Base-by-base conservation (phyloP, 495 filamentous ascomycete genomes). In the Cenococcum geophilum region DNA sequence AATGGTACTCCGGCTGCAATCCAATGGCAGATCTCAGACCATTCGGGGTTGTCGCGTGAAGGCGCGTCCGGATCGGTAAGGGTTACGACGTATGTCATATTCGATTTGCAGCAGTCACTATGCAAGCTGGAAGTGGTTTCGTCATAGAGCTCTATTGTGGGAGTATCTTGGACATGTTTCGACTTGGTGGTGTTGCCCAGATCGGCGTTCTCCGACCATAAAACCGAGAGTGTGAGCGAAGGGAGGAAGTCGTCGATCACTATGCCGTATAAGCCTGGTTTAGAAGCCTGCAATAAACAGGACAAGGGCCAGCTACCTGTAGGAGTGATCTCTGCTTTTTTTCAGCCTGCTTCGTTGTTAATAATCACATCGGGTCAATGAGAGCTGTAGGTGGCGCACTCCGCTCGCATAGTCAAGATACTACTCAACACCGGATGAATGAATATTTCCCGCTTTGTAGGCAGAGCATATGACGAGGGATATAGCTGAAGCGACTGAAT, bases 21-120 rank as follows among this genome's bases (percentile, higher is more conserved):
- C 86, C 85, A 88, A 69, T 89, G 86, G 70, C 86, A 89, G 71
- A 86, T 81, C 70, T 89, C 83, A n/a, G 77, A 78, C 81, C 81
- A 87, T 67, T 84, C 77, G 16, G 85, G 84, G 64, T 87, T 70
- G 21, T 82, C 75, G 32, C 81, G 79, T 0, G 82, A 85, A 0
- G 86, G 85, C 0, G 86, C 86, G 69, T 89, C 86, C 0, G 87
- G 86, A 67, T 89, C 86, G 1, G 86, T 87, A 0, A 89, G 71
- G 42, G 77, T 70, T 54, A 87, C 63, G 20, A 76, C 71, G 64
- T 79, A 75, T 21, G 72, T 74, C 40, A 63, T 61, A 21, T 63
- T 60, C 66, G 42, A 61, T 20, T 49, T 52, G 37, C 58, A 50
- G 21, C 45, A 50, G 49, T 20, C 25, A 58, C 60, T 51, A 14